Conservation (phyloP, 192 early-diverging fungal species). For the Rhizophagus clarus region DNA sequence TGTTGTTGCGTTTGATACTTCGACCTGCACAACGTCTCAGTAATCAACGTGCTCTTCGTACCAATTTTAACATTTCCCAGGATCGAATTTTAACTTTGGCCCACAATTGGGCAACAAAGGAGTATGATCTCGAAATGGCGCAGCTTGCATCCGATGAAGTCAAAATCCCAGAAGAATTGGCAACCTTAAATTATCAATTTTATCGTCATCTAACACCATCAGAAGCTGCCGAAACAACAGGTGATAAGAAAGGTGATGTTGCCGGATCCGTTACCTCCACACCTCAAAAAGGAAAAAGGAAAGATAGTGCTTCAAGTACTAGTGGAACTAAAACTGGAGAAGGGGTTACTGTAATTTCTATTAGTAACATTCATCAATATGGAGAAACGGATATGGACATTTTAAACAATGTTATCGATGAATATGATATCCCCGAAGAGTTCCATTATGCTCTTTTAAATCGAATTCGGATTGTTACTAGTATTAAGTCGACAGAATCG, state of each 20-base stretch:
- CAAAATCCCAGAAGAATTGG: constrained; percentile 43
- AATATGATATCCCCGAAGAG: constrained; percentile 70
- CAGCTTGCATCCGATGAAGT: constrained; percentile 45
- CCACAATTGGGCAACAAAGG: constrained; percentile 62
- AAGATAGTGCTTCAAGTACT: constrained; percentile 27
- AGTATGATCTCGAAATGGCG: constrained; percentile 51
- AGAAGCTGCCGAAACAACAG: constrained; percentile 31
- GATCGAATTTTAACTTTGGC: constrained; percentile 61
- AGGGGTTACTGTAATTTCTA: constrained; percentile 62
- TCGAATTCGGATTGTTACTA: constrained; percentile 74
- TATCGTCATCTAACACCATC: constrained; percentile 49
- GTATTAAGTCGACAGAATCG: constrained; percentile 46
- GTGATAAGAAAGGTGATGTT: constrained; percentile 23
- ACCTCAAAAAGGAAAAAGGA: constrained; percentile 17
- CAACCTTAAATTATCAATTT: constrained; percentile 61
- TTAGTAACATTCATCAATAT: constrained; percentile 41
- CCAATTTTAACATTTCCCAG: constrained; percentile 58
- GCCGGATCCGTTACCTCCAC: constrained; percentile 19
- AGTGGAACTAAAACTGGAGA: constrained; percentile 34
- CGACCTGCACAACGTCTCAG: constrained; percentile 89
- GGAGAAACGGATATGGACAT: constrained; percentile 55
- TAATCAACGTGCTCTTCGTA: constrained; percentile 70
- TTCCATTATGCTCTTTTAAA: constrained; percentile 81
- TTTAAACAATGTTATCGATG: constrained; percentile 60
- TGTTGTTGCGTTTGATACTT: constrained; percentile 77